These are phyloP conservation scores for Aspergillus indologenus DNA, from an alignment of 495 filamentous ascomycete genomes.

Conservation along the genomic window DNA sequence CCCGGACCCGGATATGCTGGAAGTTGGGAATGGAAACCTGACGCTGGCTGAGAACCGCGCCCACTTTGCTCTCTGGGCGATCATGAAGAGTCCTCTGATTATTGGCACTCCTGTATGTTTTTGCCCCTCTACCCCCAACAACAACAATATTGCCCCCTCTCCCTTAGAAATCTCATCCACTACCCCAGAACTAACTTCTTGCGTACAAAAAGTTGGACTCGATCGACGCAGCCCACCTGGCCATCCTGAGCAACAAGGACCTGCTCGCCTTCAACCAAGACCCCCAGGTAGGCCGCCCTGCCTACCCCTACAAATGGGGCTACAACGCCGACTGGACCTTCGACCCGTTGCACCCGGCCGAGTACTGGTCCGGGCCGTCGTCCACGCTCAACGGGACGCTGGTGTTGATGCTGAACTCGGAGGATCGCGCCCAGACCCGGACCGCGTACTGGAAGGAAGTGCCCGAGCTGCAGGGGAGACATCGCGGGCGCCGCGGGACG, in stretches of 20 bases:
- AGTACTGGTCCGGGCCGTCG: slow-evolving; percentile 58
- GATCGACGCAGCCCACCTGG: slow-evolving; percentile 42
- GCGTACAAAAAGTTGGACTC: slow-evolving; percentile 32
- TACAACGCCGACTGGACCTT: slow-evolving; percentile 62
- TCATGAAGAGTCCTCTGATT: slow-evolving; percentile 55
- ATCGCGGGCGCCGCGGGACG: slow-evolving; percentile 17
- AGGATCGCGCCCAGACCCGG: slow-evolving; percentile 33
- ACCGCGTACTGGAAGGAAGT: slow-evolving; percentile 51
- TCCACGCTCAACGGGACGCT: slow-evolving; percentile 44
- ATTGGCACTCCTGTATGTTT: slow-evolving; percentile 51
- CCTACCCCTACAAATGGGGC: slow-evolving; percentile 64
- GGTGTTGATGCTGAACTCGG: slow-evolving; percentile 54
- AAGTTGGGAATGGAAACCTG: slow-evolving; percentile 61
- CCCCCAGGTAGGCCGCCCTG: slow-evolving; percentile 46
- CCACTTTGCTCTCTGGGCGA: slow-evolving; percentile 55
- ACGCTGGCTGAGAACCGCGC: slow-evolving; percentile 47
- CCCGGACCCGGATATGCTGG: slow-evolving; percentile 67
- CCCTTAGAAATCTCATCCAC: background rate
- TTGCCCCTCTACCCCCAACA: background rate
- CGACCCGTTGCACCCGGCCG: slow-evolving; percentile 54
- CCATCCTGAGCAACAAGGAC: slow-evolving; percentile 56
- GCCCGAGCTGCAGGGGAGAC: slow-evolving; percentile 40
- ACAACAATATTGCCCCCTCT: too few species aligned
- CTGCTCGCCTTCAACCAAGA: slow-evolving; percentile 65
- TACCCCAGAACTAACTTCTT: background rate